Percentiles rank a stretch among this genome's conserved stretches.
Evolutionary conservation across 495 filamentous ascomycete species (phyloP).

Genomic region (Amorphotheca resinae): DNA sequence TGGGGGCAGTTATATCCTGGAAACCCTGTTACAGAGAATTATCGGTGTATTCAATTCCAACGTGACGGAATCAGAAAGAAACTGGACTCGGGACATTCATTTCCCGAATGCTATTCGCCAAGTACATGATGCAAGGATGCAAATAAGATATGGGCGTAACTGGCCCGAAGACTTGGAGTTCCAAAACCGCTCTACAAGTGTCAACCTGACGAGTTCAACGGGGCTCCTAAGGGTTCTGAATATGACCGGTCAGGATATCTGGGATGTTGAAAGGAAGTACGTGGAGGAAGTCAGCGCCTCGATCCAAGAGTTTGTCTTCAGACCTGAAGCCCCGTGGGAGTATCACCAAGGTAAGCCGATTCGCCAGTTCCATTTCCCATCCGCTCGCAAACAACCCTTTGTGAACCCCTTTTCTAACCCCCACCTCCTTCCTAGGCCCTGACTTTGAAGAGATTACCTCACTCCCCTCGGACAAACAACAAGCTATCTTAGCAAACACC

Average conservation of each 20-base stretch:
- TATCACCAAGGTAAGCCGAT: too few species aligned
- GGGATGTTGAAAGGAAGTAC: neutral
- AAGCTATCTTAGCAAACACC: neutral
- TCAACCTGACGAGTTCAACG: neutral
- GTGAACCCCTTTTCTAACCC: too few species aligned
- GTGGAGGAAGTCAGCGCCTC: neutral
- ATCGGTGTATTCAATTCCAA: constrained; percentile 1
- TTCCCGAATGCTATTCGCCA: neutral
- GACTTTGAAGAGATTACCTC: too few species aligned
- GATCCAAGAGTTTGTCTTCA: neutral
- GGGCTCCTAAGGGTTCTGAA: constrained; percentile 1
- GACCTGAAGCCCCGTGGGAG: too few species aligned
- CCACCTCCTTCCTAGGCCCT: too few species aligned
- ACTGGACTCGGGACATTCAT: neutral
- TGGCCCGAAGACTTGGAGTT: constrained; percentile 3
- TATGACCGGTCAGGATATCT: constrained; percentile 2
- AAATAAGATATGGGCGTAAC: neutral
- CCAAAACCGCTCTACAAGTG: neutral
- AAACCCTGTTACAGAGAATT: neutral
- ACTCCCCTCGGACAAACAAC: neutral
- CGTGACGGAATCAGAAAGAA: constrained; percentile 2
- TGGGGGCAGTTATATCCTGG: neutral
- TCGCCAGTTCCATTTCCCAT: too few species aligned
- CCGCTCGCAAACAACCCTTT: too few species aligned
- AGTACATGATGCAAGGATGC: neutral